These are phyloP conservation scores for Rhododendron ovatum DNA, from an alignment of 148 eudicot genomes.

Conservation along the genomic window DNA sequence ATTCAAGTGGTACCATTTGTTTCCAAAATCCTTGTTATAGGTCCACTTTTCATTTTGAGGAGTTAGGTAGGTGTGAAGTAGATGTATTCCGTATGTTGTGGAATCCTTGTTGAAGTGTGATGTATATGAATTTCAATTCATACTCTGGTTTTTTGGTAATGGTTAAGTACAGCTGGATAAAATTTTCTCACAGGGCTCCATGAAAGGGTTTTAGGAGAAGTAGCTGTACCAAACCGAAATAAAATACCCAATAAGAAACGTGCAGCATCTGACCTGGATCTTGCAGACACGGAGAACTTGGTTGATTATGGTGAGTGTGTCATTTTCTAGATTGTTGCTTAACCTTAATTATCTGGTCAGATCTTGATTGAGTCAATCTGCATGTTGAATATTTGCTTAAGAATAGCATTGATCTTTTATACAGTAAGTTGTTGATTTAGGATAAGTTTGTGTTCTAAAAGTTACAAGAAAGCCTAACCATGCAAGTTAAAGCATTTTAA, in stretches of 20 bases:
- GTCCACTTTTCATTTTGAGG: constrained; percentile 1
- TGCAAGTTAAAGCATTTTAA: background rate
- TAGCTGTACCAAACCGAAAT: constrained; percentile 17
- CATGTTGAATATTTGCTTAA: background rate
- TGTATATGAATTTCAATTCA: background rate
- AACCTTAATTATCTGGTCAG: background rate
- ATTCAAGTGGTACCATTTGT: background rate
- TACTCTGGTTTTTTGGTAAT: background rate
- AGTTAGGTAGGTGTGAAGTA: background rate
- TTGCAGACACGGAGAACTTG: constrained; percentile 11
- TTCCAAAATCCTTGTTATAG: background rate
- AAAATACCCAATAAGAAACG: constrained; percentile 42
- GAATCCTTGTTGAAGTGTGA: background rate
- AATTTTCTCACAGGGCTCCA: constrained; percentile 17
- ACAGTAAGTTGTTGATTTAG: background rate
- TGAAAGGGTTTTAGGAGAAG: constrained; percentile 21
- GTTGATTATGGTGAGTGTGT: constrained; percentile 10
- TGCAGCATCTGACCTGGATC: constrained; percentile 34
- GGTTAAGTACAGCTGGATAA: constrained; percentile 2
- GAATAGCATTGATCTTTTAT: background rate
- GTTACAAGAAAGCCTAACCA: background rate
- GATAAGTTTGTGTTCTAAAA: background rate
- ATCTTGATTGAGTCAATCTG: background rate
- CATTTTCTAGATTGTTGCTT: background rate
- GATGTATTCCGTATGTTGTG: background rate